Evolutionary conservation across 2,329 filamentous ascomycete species (phyloP), one percentile per base, ranked within the genome.

Genomic region (Talaromyces funiculosus): DNA sequence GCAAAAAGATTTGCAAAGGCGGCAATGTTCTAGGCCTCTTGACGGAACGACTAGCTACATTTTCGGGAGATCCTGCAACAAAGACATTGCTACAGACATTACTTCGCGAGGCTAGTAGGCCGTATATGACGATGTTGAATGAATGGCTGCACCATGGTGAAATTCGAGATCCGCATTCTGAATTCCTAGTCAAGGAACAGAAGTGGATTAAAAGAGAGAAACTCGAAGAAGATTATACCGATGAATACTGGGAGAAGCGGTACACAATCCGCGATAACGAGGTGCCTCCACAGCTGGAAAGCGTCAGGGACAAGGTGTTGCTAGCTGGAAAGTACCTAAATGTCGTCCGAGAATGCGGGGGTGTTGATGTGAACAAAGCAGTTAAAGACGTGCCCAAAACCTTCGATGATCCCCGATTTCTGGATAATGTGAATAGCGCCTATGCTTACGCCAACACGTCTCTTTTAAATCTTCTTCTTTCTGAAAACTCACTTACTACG

Each of bases 161-260:
- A 53, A 97, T 99, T 73, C 90, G 89, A 69, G 94, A 99, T 72
- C 91, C 92, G 0, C 93, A 97, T 72, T 85, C 87, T 1, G 94
- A 99, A 73, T 99, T 99, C 67, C 78, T 99, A 57, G 87, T 99
- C 70, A 95, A 95, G 71, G 94, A 97, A 73, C 91, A 96, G 68
- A 95, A 93, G 75, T 96, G 92, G 69, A 97, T 99, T 67, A 88
- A 89, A 61, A 85, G 94, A 42, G 94, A 97, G 72, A 84, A 90
- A 62, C 79, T 99, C 2, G 92, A 97, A 70, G 88, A 96, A 71
- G 94, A 99, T 73, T 99, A 97, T 70, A 99, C 93, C 0, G 94
- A 99, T 73, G 94, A 99, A 70, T 99, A 99, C 74, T 99, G 94
- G 94, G 94, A 99, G 73, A 91, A 96, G 70, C 84, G 94, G 64